Base-by-base conservation (phyloP, 2,329 filamentous ascomycete genomes). In the Exophiala calicioides region DNA sequence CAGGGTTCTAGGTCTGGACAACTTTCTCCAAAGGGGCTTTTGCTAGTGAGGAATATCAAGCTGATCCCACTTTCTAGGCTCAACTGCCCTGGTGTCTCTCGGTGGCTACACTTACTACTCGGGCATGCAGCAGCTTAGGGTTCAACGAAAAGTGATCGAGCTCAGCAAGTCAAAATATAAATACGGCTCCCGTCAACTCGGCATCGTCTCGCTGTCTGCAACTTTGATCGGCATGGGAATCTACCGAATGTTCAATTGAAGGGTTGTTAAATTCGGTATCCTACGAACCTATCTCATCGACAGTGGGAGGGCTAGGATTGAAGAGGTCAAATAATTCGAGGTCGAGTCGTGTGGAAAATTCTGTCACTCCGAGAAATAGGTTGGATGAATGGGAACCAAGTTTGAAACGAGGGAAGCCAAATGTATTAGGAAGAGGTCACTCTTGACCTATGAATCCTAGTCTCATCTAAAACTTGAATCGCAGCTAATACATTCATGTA, bases 71-170 rank as follows among this genome's bases (percentile, higher is more conserved):
- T 18, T 35, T 10, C 45, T 58, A 90, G 87, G 87, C 33, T 84
- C 85, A 61, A 77, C 82, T 29, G 85, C 86, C 1, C 89, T 93
- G 55, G 73, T 88, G 45, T 85, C 85, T 1, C 79, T 91, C 12
- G 87, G 82, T 3, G 82, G 76, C 1, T 93, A 90, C 68, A 90
- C 82, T 66, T 90, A 90, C 68, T 73, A 82, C 52, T 86, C 85
- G 3, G 88, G 88, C 47, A 85, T 83, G 67, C 73, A 74, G 39
- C 86, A 90, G 65, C 78, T 93, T 21, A 77, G 82, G 58, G 74
- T 76, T 58, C 84, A 88, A 64, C 76, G 78, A 51, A 61, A 64
- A 41, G 59, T 61, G 50, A 88, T 90, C 52, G 68, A 88, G 48
- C 74, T 79, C 62, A 86, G 84, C 69, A 79, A 80, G 35, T 85